Base-by-base conservation (phyloP, 2,329 filamentous ascomycete species). In the Pseudogymnoascus destructans region DNA sequence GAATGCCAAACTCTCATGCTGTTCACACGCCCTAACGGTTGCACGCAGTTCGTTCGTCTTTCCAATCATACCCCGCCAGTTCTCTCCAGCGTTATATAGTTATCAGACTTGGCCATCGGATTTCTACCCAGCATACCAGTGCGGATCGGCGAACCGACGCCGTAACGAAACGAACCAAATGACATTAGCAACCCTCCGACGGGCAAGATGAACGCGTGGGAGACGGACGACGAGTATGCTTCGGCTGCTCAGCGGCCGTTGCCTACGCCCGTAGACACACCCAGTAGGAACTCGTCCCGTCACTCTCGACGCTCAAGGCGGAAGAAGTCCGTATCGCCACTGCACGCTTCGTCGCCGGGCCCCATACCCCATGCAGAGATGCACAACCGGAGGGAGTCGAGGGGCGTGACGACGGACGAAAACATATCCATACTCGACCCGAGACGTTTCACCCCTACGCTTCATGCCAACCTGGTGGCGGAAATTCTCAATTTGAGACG, bases 381-480 rank as follows among this genome's bases (percentile, higher is more conserved):
- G 74, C 75, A 10, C 63, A 77, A 17, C 69, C 74, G 54, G 66
- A 72, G 81, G 65, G 73, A 76, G 17, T 79, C 79, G 11, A 75
- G 77, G 59, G 84, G 89, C 68, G 71, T 81, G 21, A 73, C 75
- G 19, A 79, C 73, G 58, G 83, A 92, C 63, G 86, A 92, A 62
- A 81, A 80, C 64, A 68, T 73, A 32, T 82, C 81, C 2, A 83
- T 89, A 19, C 76, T 96, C 27, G 93, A 98, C 68, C 90, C 93
- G 2, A 83, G 92, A 58, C 82, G 93, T 35, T 96, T 98, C 68
- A 98, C 93, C 0, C 93, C 93, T 1, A 97, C 91, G 0, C 74
- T 98, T 9, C 93, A 97, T 70, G 93, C 93, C 7, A 96, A 89
- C 55, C 75, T 98, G 5, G 92, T 98, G 0, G 92, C 92, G 0